Evolutionary conservation across 116 monocot genomes (phyloP), one percentile per base, ranked within the genome.

Genomic region (Dioscorea cayenensis): DNA sequence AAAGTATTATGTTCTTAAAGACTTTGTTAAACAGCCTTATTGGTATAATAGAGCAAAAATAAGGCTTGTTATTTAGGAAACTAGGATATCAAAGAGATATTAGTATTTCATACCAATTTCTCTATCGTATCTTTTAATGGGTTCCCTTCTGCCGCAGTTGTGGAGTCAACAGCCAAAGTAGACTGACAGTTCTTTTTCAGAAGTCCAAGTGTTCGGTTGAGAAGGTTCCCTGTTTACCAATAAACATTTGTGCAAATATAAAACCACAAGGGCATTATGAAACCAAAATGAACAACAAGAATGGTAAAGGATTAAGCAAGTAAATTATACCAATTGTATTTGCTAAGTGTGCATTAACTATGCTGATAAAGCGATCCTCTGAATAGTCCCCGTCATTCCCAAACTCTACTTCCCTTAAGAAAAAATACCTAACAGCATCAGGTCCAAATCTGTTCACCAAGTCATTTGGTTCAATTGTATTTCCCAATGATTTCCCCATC

Each of bases 401-500:
- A 76, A 97, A 90, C 72, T 97, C 97, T 32, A 97, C 88, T 83
- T 97, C 97, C 66, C 90, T 82, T 75, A 93, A 81, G 78, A 97
- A 93, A 66, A 97, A 97, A 78, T 93, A 97, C 67, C 93, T 82
- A 50, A 97, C 93, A 68, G 93, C 90, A 85, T 97, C 93, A 76
- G 86, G 78, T 71, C 97, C 97, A 82, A 97, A 97, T 80, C 67
- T 90, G 60, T 79, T 51, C 11, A 97, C 97, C 69, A 93, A 76
- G 79, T 97, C 90, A 69, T 82, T 90, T 43, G 93, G 97, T 68
- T 97, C 97, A 72, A 97, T 82, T 76, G 93, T 97, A 74, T 97
- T 97, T 66, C 97, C 93, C 73, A 97, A 63, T 77, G 97, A 93
- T 75, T 97, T 97, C 12, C 97, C 93, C 97, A 97, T 97, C 86